Evolutionary conservation across 257 asterid species (phyloP).

Genomic region (Orobanche coerulescens): DNA sequence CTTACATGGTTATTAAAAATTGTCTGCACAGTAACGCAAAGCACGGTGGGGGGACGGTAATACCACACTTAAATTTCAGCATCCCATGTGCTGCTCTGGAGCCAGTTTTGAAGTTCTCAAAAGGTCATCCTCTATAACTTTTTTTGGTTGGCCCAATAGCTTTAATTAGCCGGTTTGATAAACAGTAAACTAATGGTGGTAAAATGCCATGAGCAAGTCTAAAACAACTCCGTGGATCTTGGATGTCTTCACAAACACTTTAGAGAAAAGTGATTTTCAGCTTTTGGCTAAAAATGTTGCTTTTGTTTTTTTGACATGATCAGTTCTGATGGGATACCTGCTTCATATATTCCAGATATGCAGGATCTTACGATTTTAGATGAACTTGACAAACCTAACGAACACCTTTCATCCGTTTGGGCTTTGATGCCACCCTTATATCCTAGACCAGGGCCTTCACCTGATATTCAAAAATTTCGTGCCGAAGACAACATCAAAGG

Average conservation of each 20-base stretch:
- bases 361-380: slow-evolving; percentile 45
- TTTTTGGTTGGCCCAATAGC: neutral
- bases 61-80: slow-evolving; percentile 96
- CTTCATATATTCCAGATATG: slow-evolving; percentile 49
- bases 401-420: slow-evolving; percentile 80
- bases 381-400: slow-evolving; percentile 73
- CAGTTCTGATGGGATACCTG: neutral
- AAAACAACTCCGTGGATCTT: neutral
- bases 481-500: slow-evolving; percentile 40
- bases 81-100: slow-evolving; percentile 85
- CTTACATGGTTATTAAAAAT: slow-evolving; percentile 11
- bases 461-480: slow-evolving; percentile 34
- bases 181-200: neutral
- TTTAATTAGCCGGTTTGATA: neutral
- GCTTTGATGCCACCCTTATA: slow-evolving; percentile 74
- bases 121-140: slow-evolving; percentile 36
- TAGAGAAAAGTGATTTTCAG: neutral
- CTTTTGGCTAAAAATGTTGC: neutral
- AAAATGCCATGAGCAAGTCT: neutral
- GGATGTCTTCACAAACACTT: neutral
- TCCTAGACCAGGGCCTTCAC: slow-evolving; percentile 58
- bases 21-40: slow-evolving; percentile 68
- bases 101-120: slow-evolving; percentile 72
- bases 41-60: slow-evolving; percentile 95
- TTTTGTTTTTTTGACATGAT: slow-evolving; percentile 2